Conservation (phyloP, 176 grass and related monocot species). For the Juncus inflexus region DNA sequence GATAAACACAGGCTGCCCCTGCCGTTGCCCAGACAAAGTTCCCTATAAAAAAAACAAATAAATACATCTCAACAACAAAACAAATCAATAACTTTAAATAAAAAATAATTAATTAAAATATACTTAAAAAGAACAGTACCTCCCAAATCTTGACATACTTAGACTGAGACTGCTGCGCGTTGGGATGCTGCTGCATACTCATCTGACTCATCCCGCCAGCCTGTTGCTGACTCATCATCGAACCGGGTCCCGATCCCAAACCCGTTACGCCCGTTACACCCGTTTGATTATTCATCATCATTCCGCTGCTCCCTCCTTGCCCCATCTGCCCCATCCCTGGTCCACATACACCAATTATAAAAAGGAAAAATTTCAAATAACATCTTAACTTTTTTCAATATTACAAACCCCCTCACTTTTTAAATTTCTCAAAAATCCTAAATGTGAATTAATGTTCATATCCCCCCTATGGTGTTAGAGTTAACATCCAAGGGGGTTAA, state of each 20-base stretch:
- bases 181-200: constrained; percentile 46
- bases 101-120: constrained; percentile 25
- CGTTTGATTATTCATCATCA: constrained; percentile 45
- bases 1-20: constrained; percentile 93
- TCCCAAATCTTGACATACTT: constrained; percentile 99
- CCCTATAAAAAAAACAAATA: constrained; percentile 47
- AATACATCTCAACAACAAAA: constrained; percentile 12
- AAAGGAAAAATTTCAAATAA: neutral
- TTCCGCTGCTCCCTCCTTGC: constrained; percentile 66
- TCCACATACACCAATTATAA: neutral
- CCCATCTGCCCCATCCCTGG: constrained; percentile 45
- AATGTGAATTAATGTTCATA: too few species aligned
- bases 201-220: constrained; percentile 57
- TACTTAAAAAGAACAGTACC: constrained; percentile 40
- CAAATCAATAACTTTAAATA: neutral
- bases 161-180: constrained; percentile 60
- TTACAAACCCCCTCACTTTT: too few species aligned
- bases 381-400: too few species aligned
- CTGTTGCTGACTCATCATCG: constrained; percentile 91
- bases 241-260: constrained; percentile 46
- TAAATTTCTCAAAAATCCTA: too few species aligned
- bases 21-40: constrained; percentile 89
- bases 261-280: constrained; percentile 25
- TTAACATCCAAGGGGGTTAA: too few species aligned
- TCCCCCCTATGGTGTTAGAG: too few species aligned